Conservation (phyloP, 495 filamentous ascomycete genomes). For the Hyphodiscus hymeniophilus region DNA sequence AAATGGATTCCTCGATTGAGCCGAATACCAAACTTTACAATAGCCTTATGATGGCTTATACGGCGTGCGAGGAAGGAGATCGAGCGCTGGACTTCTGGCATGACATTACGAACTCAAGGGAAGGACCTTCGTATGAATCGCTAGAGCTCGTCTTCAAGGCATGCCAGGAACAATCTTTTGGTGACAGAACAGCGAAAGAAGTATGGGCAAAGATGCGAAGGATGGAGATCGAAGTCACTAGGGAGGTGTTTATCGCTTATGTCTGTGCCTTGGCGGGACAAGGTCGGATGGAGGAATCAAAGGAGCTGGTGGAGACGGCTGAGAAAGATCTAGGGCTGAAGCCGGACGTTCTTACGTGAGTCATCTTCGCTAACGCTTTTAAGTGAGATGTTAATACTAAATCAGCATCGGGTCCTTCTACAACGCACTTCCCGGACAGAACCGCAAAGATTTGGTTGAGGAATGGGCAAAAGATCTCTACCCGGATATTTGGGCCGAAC, state of each 20-base stretch:
- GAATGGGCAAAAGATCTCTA: slow-evolving; percentile 61
- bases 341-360: slow-evolving; percentile 66
- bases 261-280: slow-evolving; percentile 65
- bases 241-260: slow-evolving; percentile 63
- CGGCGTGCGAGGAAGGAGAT: slow-evolving; percentile 50
- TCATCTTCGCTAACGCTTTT: slow-evolving; percentile 17
- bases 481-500: slow-evolving; percentile 56
- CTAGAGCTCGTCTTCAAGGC: slow-evolving; percentile 70
- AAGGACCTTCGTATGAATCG: slow-evolving; percentile 75
- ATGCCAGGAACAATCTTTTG: slow-evolving; percentile 57
- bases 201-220: slow-evolving; percentile 67
- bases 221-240: slow-evolving; percentile 69
- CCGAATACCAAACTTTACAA: slow-evolving; percentile 70
- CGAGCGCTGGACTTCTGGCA: slow-evolving; percentile 72
- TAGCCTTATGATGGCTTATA: slow-evolving; percentile 78
- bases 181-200: slow-evolving; percentile 54
- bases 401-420: slow-evolving; percentile 61
- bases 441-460: slow-evolving; percentile 58
- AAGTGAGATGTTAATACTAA: neutral
- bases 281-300: slow-evolving; percentile 55
- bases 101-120: slow-evolving; percentile 63
- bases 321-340: slow-evolving; percentile 53
- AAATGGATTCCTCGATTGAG: slow-evolving; percentile 74
- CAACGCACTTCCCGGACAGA: slow-evolving; percentile 54
- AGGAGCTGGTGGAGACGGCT: slow-evolving; percentile 53